A percentile compares a stretch with the other conserved stretches of the same genome.
Evolutionary conservation across 176 grass and related monocot genomes (phyloP).

Genomic region (Cocos nucifera): DNA sequence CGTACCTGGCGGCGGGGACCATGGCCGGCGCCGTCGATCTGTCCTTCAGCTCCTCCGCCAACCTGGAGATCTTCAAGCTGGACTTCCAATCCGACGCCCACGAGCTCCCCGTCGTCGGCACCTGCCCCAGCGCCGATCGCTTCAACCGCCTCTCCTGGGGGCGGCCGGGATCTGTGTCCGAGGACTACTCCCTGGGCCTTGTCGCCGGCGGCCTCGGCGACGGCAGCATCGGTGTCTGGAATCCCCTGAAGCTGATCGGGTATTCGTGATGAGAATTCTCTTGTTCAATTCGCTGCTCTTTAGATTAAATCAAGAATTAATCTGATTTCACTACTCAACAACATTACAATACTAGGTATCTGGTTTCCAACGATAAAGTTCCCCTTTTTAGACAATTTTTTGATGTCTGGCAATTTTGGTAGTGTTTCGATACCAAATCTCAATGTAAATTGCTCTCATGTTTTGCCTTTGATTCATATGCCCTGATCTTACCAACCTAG

Average conservation of each 20-base stretch:
- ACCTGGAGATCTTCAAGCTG: conserved; percentile 95
- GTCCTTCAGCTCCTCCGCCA: conserved; percentile 68
- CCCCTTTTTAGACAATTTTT: neutral
- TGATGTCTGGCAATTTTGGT: neutral
- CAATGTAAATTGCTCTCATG: conserved; percentile 4
- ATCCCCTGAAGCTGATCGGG: conserved; percentile 79
- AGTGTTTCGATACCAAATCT: conserved; percentile 14
- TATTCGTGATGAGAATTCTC: conserved; percentile 1
- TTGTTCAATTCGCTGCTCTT: neutral
- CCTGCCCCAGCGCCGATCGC: conserved; percentile 63
- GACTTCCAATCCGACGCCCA: conserved; percentile 83
- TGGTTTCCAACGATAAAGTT: neutral
- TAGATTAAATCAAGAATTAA: neutral
- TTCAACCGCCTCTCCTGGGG: conserved; percentile 95
- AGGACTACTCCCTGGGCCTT: conserved; percentile 69
- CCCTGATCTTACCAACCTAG: neutral
- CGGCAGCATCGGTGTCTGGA: conserved; percentile 83
- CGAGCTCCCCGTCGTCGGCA: conserved; percentile 58
- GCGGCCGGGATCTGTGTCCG: conserved; percentile 32
- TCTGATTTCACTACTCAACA: neutral
- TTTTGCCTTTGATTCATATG: conserved; percentile 2
- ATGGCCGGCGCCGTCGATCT: conserved; percentile 87
- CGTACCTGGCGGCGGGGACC: conserved; percentile 84
- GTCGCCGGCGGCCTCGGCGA: conserved; percentile 80
- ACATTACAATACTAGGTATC: too few relatives aligned